These are phyloP conservation scores for Fragilaria crotonensis DNA, from an alignment of 108 stramenopile genomes.

Conservation along the genomic window DNA sequence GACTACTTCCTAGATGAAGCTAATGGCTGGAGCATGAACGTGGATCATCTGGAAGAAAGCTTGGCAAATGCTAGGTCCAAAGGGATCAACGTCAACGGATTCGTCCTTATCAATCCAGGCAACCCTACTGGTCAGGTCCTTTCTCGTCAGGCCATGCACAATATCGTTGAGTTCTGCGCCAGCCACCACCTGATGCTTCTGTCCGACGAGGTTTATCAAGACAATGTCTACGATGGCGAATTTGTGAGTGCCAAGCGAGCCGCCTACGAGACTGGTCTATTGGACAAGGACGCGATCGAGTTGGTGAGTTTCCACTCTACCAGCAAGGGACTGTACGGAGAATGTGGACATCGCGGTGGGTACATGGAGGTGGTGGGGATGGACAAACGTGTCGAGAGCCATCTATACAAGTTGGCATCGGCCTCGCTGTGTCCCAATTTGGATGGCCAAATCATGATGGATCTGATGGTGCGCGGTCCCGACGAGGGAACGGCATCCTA, in stretches of 20 bases:
- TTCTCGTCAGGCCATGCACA: conserved; percentile 42
- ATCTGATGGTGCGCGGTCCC: conserved; percentile 91
- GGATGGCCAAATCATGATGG: conserved; percentile 88
- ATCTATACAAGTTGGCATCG: conserved; percentile 92
- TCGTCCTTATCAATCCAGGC: conserved; percentile 92
- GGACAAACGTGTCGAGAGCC: conserved; percentile 66
- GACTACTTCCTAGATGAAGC: conserved; percentile 89
- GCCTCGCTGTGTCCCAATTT: conserved; percentile 82
- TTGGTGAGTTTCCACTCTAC: conserved; percentile 92
- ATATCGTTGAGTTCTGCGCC: conserved; percentile 84
- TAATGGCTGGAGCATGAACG: conserved; percentile 74
- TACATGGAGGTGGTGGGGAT: conserved; percentile 92
- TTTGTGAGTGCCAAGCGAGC: conserved; percentile 85
- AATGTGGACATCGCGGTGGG: conserved; percentile 97
- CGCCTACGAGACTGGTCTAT: conserved; percentile 57
- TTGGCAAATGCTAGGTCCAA: conserved; percentile 55
- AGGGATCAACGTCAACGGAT: conserved; percentile 62
- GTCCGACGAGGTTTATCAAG: conserved; percentile 98
- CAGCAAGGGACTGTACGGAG: conserved; percentile 93
- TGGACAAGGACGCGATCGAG: conserved; percentile 66
- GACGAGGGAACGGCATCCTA: conserved; percentile 64
- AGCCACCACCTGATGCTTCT: conserved; percentile 81
- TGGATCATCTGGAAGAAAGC: conserved; percentile 74
- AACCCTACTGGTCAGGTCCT: conserved; percentile 91
- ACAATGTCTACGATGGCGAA: conserved; percentile 87